Evolutionary conservation across 257 asterid species (phyloP), one percentile per base, ranked within the genome.

Genomic region (Solanum chmielewskii): DNA sequence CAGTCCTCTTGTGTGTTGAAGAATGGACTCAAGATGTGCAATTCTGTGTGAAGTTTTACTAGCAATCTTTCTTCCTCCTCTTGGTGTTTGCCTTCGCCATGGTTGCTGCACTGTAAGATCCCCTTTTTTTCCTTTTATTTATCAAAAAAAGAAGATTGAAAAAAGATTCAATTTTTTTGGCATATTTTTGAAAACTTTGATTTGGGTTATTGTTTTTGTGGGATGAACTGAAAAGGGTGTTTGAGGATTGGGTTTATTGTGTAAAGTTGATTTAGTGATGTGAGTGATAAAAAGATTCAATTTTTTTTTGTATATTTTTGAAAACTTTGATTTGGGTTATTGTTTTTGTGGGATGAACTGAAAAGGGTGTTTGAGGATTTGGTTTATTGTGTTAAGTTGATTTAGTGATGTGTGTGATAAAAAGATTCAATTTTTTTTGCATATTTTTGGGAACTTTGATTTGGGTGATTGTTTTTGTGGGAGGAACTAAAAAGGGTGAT

Each of bases 41-140:
- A 62, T 88, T 35, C 78, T 92, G 60, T 73, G 89, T 73, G 93
- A 92, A 77, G 90, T 92, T 39, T 2, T 95, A n/a, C 92, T 93
- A 66, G 95, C 98, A 27, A 91, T 95, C 86, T 66, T 95, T 13
- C 86, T 95, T 75, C 98, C 98, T 83, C 98, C 98, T 39, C 92
- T 95, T 83, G 98, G 98, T 62, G 96, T 95, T 85, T 95, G 98
- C 89, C 90, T 95, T 90, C 92, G 98, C 81, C 93, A 91, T 78
- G 98, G 98, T 87, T 95, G 98, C 95, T 95, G 98, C 96, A 74
- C 94, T 56, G 98, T 94, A 88, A 88, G 93, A 81, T 45, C 84
- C 15, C 27, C 42, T 3, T 3, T 3, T 3, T 44, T 11, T 37
- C 7, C 15, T 18, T 47, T 9, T 80, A 80, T 29, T 27, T 47